Percentiles rank a stretch among this genome's conserved stretches.
These are phyloP conservation scores for Nidularia sp. DNA, from an alignment of 768 basidiomycete genomes.

Conservation along the genomic window DNA sequence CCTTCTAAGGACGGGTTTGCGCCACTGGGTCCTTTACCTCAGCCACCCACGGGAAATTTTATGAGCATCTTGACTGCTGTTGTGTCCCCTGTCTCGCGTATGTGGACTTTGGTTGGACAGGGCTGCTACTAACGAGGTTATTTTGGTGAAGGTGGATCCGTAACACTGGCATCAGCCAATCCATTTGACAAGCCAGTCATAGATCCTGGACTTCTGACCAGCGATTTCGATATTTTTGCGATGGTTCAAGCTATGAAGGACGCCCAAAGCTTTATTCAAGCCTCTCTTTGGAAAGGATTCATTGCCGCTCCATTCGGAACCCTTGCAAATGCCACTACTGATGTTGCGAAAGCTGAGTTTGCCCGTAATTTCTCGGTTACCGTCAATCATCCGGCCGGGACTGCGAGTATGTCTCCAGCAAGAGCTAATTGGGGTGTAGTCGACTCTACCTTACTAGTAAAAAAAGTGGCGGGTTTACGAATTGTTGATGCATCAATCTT, in stretches of 20 bases:
- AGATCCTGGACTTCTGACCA: slow-evolving; percentile 13
- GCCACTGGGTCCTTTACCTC: slow-evolving; percentile 4
- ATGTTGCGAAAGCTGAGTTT: slow-evolving; percentile 17
- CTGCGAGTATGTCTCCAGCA: slow-evolving; percentile 22
- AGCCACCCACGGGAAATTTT: slow-evolving; percentile 17
- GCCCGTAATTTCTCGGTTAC: slow-evolving; percentile 13
- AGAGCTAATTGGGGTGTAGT: slow-evolving; percentile 24
- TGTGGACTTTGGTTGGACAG: background rate
- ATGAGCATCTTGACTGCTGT: slow-evolving; percentile 17
- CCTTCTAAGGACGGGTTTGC: slow-evolving; percentile 1
- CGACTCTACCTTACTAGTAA: slow-evolving; percentile 27
- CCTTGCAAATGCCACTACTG: slow-evolving; percentile 17
- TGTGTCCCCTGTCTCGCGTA: slow-evolving; percentile 24
- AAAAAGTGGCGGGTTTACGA: slow-evolving; percentile 25
- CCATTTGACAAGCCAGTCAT: slow-evolving; percentile 21
- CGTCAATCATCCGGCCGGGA: slow-evolving; percentile 21
- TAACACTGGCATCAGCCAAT: slow-evolving; percentile 19
- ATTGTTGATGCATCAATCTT: slow-evolving; percentile 34
- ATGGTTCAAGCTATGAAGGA: slow-evolving; percentile 21
- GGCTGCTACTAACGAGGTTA: background rate
- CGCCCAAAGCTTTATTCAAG: slow-evolving; percentile 17
- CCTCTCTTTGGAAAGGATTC: slow-evolving; percentile 20
- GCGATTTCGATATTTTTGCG: slow-evolving; percentile 17
- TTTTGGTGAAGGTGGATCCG: slow-evolving; percentile 13
- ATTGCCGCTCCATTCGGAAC: slow-evolving; percentile 11